A percentile compares a stretch with the other conserved stretches of the same genome.
These are phyloP conservation scores for Thymus mandschuricus DNA, from an alignment of 257 asterid genomes.

Conservation along the genomic window DNA sequence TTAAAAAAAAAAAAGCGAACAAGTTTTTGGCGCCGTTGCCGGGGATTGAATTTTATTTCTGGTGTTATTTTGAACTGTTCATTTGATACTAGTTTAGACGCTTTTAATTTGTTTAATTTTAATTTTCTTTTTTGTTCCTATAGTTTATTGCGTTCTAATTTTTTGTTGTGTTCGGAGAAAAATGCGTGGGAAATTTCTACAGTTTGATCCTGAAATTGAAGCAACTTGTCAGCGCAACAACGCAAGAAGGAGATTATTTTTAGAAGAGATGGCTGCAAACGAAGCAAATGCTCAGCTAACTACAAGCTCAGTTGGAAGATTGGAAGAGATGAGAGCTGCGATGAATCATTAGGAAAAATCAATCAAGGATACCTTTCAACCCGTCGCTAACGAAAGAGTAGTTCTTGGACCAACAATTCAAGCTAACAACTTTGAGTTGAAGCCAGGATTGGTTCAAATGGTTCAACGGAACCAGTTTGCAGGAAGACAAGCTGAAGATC, in stretches of 20 bases:
- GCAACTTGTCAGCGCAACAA: not conserved
- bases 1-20: too few species aligned
- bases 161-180: not conserved
- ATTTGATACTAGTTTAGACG: not conserved
- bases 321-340: not conserved
- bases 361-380: not conserved
- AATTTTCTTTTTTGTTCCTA: too few species aligned
- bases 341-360: not conserved
- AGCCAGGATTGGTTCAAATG: not conserved
- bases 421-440: not conserved
- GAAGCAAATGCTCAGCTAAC: not conserved
- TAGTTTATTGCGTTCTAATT: not conserved
- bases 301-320: not conserved
- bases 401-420: not conserved
- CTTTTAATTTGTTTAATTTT: too few species aligned
- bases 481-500: not conserved
- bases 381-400: not conserved
- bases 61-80: not conserved
- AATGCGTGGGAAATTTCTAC: not conserved
- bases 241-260: not conserved
- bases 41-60: not conserved
- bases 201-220: not conserved
- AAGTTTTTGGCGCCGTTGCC: too few species aligned
- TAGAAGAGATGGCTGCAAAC: not conserved
- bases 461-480: not conserved